Evolutionary conservation across 192 early-diverging fungal genomes (phyloP).

Genomic region (Ambispora gerdemannii): DNA sequence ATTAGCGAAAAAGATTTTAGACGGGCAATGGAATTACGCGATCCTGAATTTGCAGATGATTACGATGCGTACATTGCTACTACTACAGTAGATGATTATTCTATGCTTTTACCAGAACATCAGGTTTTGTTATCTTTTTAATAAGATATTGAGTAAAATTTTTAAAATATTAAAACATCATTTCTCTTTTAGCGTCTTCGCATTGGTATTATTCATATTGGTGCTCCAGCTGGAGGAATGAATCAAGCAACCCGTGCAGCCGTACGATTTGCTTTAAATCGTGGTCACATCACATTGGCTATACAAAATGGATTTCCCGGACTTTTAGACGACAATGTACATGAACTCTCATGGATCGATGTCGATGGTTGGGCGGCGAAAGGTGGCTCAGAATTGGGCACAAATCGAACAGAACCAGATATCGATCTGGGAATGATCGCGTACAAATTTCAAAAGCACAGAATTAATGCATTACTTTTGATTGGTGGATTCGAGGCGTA

Average conservation of each 20-base stretch:
- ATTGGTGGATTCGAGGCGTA: conserved; percentile 97
- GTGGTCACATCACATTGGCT: conserved; percentile 82
- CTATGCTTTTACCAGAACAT: conserved; percentile 34
- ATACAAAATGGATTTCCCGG: conserved; percentile 93
- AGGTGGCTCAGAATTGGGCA: conserved; percentile 92
- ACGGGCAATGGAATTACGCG: conserved; percentile 85
- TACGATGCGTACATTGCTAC: conserved; percentile 63
- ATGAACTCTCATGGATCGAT: conserved; percentile 76
- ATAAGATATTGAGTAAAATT: conserved; percentile 22
- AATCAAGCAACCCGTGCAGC: conserved; percentile 90
- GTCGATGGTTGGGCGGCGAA: conserved; percentile 89
- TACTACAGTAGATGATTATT: conserved; percentile 42
- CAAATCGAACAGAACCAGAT: conserved; percentile 87
- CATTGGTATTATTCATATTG: conserved; percentile 89
- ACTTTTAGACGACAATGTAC: conserved; percentile 75
- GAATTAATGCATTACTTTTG: conserved; percentile 88
- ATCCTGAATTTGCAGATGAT: conserved; percentile 75
- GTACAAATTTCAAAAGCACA: conserved; percentile 86
- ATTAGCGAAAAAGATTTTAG: conserved; percentile 82
- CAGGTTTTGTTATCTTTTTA: conserved; percentile 39
- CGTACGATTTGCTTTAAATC: conserved; percentile 79
- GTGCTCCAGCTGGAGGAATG: conserved; percentile 97
- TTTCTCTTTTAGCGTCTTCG: conserved; percentile 55
- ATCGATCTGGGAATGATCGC: conserved; percentile 86
- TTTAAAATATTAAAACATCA: too few relatives aligned